Evolutionary conservation across 441 rosid species (phyloP).

Genomic region (Cnidoscolus chayamansa): DNA sequence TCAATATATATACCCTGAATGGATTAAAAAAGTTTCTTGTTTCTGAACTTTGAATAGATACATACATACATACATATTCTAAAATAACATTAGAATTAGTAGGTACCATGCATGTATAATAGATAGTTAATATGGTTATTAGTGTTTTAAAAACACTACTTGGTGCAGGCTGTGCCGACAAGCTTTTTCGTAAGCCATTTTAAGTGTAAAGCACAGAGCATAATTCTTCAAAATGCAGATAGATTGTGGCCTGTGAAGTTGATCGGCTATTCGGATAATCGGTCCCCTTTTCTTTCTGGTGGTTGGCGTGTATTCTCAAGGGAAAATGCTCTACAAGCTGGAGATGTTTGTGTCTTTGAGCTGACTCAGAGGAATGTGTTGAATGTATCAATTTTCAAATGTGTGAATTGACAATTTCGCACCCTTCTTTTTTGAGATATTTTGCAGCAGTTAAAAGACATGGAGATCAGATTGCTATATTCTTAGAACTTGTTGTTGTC

Average conservation of each 20-base stretch:
- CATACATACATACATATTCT: no score
- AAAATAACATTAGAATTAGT: no score
- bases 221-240: neutral
- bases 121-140: no score
- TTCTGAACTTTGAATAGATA: no score
- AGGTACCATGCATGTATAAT: no score
- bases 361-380: neutral
- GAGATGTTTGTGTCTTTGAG: neutral
- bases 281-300: neutral
- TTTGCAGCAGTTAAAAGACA: no score
- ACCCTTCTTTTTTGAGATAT: no score
- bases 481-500: no score
- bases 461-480: no score
- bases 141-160: no score
- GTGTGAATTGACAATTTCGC: neutral
- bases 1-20: neutral
- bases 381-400: neutral
- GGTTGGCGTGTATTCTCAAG: neutral
- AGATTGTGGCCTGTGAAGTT: neutral
- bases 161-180: no score
- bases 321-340: neutral
- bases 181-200: no score
- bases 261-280: neutral
- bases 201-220: neutral
- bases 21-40: neutral